phyloP scores from a whole-genome alignment of 2,329 filamentous ascomycete species.

The Trichothecium roseum region DNA sequence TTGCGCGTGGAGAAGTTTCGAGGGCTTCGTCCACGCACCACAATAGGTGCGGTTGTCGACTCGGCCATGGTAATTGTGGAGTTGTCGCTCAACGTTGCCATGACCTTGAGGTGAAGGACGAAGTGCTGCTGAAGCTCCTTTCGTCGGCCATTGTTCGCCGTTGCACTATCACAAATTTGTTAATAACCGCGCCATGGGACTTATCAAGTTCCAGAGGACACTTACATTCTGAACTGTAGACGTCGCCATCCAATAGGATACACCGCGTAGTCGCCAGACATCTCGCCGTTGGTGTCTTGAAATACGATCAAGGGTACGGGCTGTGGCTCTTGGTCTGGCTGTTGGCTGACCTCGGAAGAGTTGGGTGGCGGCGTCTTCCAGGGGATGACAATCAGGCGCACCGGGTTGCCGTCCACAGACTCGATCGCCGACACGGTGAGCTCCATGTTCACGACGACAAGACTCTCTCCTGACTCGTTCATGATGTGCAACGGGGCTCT shows the following conservation, averaged over 20 bases:
- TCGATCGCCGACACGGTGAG: conserved; percentile 87
- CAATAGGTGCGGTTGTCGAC: conserved; percentile 79
- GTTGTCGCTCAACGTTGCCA: conserved; percentile 77
- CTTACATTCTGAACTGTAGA: conserved; percentile 76
- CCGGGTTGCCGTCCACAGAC: conserved; percentile 83
- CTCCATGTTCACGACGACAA: conserved; percentile 74
- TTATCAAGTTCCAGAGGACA: conserved; percentile 9
- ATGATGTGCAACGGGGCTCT: conserved; percentile 69
- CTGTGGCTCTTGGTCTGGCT: conserved; percentile 73
- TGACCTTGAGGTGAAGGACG: conserved; percentile 75
- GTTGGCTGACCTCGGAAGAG: conserved; percentile 54
- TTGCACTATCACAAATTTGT: conserved; percentile 47
- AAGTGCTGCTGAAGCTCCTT: conserved; percentile 97
- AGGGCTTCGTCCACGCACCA: conserved; percentile 85
- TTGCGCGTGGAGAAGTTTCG: conserved; percentile 92
- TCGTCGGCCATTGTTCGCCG: conserved; percentile 87
- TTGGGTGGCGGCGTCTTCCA: conserved; percentile 92
- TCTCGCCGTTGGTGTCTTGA: conserved; percentile 46
- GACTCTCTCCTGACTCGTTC: conserved; percentile 73
- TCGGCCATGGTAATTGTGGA: conserved; percentile 73
- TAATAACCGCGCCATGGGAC: conserved; percentile 7
- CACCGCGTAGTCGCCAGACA: conserved; percentile 73
- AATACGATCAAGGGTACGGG: conserved; percentile 65
- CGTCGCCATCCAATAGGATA: conserved; percentile 93
- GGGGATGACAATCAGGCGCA: conserved; percentile 91